phyloP scores from a whole-genome alignment of 805 yeast genomes.

The Saturnispora ahearnii region DNA sequence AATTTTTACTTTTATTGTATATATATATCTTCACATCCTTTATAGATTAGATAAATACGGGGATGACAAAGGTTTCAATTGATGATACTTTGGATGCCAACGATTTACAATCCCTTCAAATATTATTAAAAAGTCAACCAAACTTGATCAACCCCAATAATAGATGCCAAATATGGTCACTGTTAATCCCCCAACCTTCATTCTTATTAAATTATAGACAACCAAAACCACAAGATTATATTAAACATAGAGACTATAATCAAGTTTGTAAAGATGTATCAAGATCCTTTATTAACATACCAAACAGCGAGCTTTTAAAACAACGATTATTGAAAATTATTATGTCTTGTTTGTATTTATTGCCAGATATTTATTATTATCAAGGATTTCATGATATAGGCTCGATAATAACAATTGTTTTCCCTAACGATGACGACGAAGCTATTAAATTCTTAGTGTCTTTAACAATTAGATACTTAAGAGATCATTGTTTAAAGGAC shows the following conservation, averaged over 20 bases:
- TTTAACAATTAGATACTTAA: constrained; percentile 50
- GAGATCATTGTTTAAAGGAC: constrained; percentile 79
- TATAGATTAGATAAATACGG: no score
- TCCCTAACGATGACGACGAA: constrained; percentile 26
- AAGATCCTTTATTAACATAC: constrained; percentile 50
- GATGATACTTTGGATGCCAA: constrained; percentile 22
- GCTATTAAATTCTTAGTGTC: constrained; percentile 40
- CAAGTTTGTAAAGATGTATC: constrained; percentile 76
- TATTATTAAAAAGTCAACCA: constrained; percentile 25
- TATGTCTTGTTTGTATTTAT: constrained; percentile 44
- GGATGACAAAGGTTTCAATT: neutral
- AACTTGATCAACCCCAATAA: constrained; percentile 38
- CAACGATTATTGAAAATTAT: constrained; percentile 37
- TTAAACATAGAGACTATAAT: constrained; percentile 56
- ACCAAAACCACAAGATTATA: neutral
- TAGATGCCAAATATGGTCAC: constrained; percentile 44
- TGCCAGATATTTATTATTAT: constrained; percentile 64
- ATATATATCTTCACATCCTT: no score
- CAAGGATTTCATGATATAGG: constrained; percentile 93
- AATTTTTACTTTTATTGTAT: no score
- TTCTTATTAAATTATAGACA: neutral
- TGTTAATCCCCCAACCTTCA: constrained; percentile 24
- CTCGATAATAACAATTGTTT: constrained; percentile 50
- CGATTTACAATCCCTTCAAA: constrained; percentile 16
- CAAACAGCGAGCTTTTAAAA: constrained; percentile 26